Evolutionary conservation across 139 green algal genomes (phyloP).

Genomic region (Micractinium conductrix): DNA sequence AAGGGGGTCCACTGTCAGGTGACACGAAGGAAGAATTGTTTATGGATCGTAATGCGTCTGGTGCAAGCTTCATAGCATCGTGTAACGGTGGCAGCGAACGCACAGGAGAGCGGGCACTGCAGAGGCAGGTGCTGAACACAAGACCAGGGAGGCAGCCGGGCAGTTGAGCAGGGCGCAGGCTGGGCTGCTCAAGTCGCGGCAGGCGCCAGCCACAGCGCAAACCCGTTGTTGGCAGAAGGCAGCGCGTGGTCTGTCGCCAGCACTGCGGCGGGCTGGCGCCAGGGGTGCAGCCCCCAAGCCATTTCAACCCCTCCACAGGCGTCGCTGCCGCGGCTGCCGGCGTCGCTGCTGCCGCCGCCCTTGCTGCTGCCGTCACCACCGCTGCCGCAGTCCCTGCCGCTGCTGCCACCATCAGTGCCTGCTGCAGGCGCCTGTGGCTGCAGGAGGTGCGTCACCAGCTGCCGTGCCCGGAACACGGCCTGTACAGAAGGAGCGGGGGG

Average conservation of each 20-base stretch:
- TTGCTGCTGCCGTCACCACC: constrained; percentile 9
- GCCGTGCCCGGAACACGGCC: no score
- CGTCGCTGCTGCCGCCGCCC: neutral
- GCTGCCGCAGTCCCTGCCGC: constrained; percentile 28
- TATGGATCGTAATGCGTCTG: no score
- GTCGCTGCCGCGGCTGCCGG: neutral
- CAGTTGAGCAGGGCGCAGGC: no score
- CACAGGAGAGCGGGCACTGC: no score
- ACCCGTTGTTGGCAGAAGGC: constrained; percentile 50
- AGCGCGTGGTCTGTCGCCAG: constrained; percentile 36
- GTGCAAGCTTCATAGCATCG: no score
- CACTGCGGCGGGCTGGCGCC: constrained; percentile 34
- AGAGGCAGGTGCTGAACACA: no score
- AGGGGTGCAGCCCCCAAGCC: constrained; percentile 14
- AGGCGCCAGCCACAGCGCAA: constrained; percentile 29
- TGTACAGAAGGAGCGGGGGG: no score
- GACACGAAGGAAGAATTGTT: no score
- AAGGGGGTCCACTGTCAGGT: no score
- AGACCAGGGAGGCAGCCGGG: no score
- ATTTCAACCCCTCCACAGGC: neutral
- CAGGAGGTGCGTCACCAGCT: neutral
- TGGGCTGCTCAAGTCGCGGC: neutral
- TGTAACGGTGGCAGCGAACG: no score
- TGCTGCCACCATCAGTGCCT: neutral
- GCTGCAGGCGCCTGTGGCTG: no score